A percentile compares a stretch with the other conserved stretches of the same genome.
Conservation (phyloP, 2,329 filamentous ascomycete species). For the Phyllosticta capitalensis region DNA sequence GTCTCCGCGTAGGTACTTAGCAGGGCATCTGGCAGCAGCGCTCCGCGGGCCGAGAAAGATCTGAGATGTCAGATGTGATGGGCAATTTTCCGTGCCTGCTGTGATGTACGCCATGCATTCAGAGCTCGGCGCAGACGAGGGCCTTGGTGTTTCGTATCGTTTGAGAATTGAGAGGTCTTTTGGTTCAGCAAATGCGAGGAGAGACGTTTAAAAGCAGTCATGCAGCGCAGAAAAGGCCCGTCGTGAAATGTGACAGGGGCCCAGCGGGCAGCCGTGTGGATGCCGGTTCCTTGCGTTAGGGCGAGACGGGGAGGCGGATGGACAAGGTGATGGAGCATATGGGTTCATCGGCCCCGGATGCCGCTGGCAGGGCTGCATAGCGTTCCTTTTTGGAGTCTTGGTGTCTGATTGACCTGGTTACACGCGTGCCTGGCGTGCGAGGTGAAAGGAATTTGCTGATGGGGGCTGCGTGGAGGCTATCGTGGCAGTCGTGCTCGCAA, state of each 20-base stretch:
- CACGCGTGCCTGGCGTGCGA: neutral
- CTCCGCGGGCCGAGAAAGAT: too few relatives aligned
- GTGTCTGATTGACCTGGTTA: neutral
- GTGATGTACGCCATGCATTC: neutral
- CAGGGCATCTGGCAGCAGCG: too few relatives aligned
- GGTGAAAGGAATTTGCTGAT: too few relatives aligned
- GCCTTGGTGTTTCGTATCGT: neutral
- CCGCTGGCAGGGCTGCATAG: neutral
- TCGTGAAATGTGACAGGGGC: neutral
- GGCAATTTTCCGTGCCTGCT: neutral
- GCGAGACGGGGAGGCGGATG: slow-evolving; percentile 1
- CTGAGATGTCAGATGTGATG: neutral
- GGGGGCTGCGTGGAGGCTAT: too few relatives aligned
- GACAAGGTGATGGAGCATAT: neutral
- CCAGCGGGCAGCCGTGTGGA: neutral
- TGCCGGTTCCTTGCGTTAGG: slow-evolving; percentile 9
- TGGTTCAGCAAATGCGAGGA: neutral
- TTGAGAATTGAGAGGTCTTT: neutral
- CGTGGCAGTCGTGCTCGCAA: too few relatives aligned
- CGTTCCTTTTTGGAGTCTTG: neutral
- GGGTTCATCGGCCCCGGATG: neutral
- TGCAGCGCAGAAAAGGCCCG: neutral
- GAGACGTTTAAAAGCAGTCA: neutral
- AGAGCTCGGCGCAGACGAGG: neutral
- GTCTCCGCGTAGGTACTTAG: neutral